phyloP scores from a whole-genome alignment of 306 rosid species.

The Pterocarpus santalinus region DNA sequence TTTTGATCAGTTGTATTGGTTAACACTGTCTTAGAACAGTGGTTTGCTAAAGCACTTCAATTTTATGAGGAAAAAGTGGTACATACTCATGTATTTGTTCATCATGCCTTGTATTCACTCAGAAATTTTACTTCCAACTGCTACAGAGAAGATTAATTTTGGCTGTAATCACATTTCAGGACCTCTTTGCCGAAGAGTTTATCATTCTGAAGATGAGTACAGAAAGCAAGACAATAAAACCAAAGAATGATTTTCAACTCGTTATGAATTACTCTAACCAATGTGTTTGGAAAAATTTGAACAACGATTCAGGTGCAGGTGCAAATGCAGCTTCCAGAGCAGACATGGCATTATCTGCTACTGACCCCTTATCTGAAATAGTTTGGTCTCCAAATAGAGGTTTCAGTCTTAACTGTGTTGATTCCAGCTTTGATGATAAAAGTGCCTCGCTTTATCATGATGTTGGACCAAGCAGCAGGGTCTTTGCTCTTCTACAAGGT shows the following conservation, averaged over 20 bases:
- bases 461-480: slow-evolving; percentile 69
- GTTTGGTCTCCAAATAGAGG: slow-evolving; percentile 93
- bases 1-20: no score
- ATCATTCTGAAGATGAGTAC: slow-evolving; percentile 58
- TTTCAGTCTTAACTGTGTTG: slow-evolving; percentile 65
- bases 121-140: neutral
- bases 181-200: slow-evolving; percentile 43
- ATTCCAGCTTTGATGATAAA: slow-evolving; percentile 58
- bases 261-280: slow-evolving; percentile 54
- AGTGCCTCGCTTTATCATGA: slow-evolving; percentile 50
- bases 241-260: slow-evolving; percentile 65
- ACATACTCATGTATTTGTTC: neutral
- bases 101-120: no score
- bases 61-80: neutral
- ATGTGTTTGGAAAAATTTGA: slow-evolving; percentile 49
- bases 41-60: neutral
- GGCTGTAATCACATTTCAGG: slow-evolving; percentile 57
- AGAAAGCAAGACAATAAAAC: slow-evolving; percentile 59
- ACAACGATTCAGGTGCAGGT: slow-evolving; percentile 82
- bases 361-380: slow-evolving; percentile 79
- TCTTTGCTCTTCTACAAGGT: slow-evolving; percentile 58
- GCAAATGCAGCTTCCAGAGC: slow-evolving; percentile 88
- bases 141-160: slow-evolving; percentile 38
- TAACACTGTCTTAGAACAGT: neutral
- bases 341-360: slow-evolving; percentile 58